Evolutionary conservation across 768 basidiomycete genomes (phyloP).

Genomic region (Rubroboletus satanas): DNA sequence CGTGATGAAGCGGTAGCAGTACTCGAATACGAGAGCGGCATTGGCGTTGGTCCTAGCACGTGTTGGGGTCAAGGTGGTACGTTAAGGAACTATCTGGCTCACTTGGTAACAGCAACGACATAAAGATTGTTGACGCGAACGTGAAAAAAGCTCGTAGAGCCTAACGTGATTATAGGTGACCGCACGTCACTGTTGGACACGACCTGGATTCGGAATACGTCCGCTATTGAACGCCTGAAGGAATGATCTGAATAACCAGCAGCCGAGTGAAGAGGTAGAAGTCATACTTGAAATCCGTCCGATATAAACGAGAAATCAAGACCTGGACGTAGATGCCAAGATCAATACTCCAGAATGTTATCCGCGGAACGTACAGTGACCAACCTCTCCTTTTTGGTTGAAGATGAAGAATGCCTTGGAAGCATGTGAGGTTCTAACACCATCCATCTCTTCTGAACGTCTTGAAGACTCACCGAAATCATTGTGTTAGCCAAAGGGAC

Average conservation of each 20-base stretch:
- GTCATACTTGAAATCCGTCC: constrained; percentile 92
- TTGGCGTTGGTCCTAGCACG: constrained; percentile 83
- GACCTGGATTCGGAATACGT: constrained; percentile 98
- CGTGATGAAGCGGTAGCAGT: constrained; percentile 92
- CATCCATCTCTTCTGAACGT: background rate
- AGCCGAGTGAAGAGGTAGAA: constrained; percentile 5
- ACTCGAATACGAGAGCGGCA: constrained; percentile 97
- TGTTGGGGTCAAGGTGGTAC: background rate
- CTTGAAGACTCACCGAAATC: constrained; percentile 42
- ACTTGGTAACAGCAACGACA: constrained; percentile 95
- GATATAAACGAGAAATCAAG: constrained; percentile 92
- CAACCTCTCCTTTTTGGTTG: constrained; percentile 97
- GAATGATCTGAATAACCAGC: constrained; percentile 1
- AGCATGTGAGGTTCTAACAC: background rate
- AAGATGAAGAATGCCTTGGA: constrained; percentile 97
- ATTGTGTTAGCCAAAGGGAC: constrained; percentile 25
- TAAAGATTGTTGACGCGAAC: constrained; percentile 95
- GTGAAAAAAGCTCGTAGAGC: constrained; percentile 98
- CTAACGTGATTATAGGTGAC: constrained; percentile 95
- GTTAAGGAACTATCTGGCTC: constrained; percentile 21
- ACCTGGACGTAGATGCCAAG: constrained; percentile 48
- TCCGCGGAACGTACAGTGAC: constrained; percentile 16
- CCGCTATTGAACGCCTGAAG: constrained; percentile 87
- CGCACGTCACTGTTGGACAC: constrained; percentile 96
- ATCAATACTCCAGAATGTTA: background rate